phyloP scores from a whole-genome alignment of 2,329 filamentous ascomycete species.

The Cladosporium sp. region DNA sequence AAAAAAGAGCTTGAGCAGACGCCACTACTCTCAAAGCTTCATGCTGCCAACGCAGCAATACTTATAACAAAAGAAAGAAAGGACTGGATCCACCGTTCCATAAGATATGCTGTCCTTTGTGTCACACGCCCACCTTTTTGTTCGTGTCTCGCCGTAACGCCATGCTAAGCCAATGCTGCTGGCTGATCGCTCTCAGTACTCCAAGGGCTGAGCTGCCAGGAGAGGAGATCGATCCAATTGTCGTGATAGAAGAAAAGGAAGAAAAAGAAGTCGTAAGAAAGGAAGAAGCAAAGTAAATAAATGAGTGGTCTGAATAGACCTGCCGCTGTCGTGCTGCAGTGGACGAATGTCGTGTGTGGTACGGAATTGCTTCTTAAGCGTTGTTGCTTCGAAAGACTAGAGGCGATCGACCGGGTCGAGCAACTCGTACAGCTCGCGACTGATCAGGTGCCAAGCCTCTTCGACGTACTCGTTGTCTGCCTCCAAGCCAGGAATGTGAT shows the following conservation, averaged over 20 bases:
- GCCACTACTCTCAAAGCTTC: not conserved
- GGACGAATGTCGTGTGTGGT: not conserved
- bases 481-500: conserved; percentile 23
- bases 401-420: conserved; percentile 23
- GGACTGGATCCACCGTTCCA: not conserved
- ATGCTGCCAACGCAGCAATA: not conserved
- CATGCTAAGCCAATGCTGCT: not conserved
- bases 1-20: not conserved
- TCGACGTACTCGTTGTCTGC: conserved; percentile 24
- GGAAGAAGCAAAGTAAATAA: not conserved
- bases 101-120: not conserved
- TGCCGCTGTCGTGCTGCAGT: not conserved
- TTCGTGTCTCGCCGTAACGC: not conserved
- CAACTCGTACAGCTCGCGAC: conserved; percentile 26
- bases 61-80: not conserved
- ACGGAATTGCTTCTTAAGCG: not conserved
- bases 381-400: not conserved
- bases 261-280: not conserved
- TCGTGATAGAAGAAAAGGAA: not conserved
- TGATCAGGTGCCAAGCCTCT: conserved; percentile 25
- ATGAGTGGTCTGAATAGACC: not conserved
- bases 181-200: not conserved
- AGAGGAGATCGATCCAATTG: not conserved
- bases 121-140: not conserved
- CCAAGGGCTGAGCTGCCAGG: not conserved